Evolutionary conservation across 129 eudicot genomes (phyloP).

Genomic region (Solidago caesia): DNA sequence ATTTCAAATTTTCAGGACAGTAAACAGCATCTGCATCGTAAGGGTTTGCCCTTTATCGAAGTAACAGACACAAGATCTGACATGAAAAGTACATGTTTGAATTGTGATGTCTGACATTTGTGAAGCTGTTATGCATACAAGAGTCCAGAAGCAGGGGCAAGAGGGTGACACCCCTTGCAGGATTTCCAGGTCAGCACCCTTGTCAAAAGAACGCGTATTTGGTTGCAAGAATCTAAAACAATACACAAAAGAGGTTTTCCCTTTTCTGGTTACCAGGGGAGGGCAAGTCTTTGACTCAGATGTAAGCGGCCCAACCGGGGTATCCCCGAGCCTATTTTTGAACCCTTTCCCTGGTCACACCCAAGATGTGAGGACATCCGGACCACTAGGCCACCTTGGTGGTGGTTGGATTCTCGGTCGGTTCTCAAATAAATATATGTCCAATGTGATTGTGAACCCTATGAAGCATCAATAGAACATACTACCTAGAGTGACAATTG

Average conservation of each 20-base stretch:
- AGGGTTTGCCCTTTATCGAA: not conserved
- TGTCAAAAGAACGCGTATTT: not conserved
- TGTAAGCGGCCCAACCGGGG: too few relatives aligned
- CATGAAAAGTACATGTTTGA: constrained; percentile 5
- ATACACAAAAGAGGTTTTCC: too few relatives aligned
- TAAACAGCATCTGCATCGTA: constrained; percentile 7
- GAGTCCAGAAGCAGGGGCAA: not conserved
- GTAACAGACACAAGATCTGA: constrained; percentile 3
- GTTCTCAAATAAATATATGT: not conserved
- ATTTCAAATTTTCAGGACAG: not conserved
- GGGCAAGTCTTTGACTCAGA: too few relatives aligned
- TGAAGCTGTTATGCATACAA: not conserved
- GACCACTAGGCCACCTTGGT: too few relatives aligned
- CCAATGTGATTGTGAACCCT: not conserved
- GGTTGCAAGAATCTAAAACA: not conserved
- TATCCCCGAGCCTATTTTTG: too few relatives aligned
- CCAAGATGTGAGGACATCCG: too few relatives aligned
- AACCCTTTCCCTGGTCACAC: too few relatives aligned
- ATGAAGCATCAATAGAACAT: not conserved
- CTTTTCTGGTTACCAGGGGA: too few relatives aligned
- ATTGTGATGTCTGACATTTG: not conserved
- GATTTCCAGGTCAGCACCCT: not conserved
- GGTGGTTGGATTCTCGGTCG: not conserved
- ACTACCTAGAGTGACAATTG: too few relatives aligned
- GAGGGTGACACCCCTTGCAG: not conserved